Evolutionary conservation across 2,329 filamentous ascomycete genomes (phyloP), one percentile per base, ranked within the genome.

Genomic region (Davidsoniella neocaledoniae): DNA sequence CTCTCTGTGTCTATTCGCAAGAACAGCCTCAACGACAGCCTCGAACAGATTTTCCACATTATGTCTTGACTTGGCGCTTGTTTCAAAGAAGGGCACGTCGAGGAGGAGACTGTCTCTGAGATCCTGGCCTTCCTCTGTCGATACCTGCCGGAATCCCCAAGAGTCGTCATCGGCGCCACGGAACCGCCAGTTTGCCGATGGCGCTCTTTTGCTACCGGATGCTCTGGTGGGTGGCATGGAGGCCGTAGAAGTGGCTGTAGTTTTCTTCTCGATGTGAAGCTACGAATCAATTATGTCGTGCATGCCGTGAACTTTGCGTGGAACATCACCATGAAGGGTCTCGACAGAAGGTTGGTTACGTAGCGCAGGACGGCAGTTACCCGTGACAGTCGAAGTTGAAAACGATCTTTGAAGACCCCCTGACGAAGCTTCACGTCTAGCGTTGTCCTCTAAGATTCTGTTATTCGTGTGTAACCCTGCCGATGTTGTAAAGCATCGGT

Each of bases 31-130:
- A 7, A 54, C 29, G 4, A 83, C 82, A 2, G 79, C 78, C 26
- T 78, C 81, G 58, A 83, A 84, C 8, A 82, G 77, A 53, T 79
- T 77, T 53, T 76, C 73, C 10, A 85, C 80, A 59, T 83, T 81
- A 53, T 73, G 67, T 3, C 81, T 80, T 1, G 76, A 79, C 70
- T 82, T 83, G 9, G 81, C 81, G 58, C 76, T 81, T 10, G 80
- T 83, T 65, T 84, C 81, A 60, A 81, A 81, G 64, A 84, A 84
- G 50, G 83, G 62, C 47, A 83, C 64, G n/a, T 53, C 81, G 74
- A 44, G 77, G 73, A 62, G 80, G 80, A 54, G 69, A 63, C 61
- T 73, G 75, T 19, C 76, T 74, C 63, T 81, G 73, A 59, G 73
- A 69, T 50, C 72, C 72, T 63, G 77, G 69, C 42, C 70, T 65